Percentiles rank a stretch among this genome's conserved stretches.
phyloP scores from a whole-genome alignment of 495 filamentous ascomycete species.

The Talaromyces liani region DNA sequence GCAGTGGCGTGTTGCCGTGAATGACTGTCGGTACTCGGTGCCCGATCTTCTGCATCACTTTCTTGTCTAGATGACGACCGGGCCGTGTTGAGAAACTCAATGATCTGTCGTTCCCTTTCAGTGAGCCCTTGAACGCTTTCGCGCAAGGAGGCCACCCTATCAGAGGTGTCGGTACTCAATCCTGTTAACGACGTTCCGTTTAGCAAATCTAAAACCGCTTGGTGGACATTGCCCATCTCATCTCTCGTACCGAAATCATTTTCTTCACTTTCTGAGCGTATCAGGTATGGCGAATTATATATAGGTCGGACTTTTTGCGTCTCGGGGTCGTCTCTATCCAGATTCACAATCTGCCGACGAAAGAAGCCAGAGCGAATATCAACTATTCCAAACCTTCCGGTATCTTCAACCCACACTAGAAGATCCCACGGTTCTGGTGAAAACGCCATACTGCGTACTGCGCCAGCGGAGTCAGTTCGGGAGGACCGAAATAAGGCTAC shows the following conservation, averaged over 20 bases:
- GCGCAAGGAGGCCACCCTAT: conserved; percentile 20
- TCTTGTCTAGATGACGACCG: conserved; percentile 32
- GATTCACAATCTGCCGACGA: conserved; percentile 63
- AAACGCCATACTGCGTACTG: conserved; percentile 86
- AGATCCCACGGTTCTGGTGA: conserved; percentile 86
- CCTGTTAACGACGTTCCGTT: conserved; percentile 14
- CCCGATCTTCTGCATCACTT: conserved; percentile 26
- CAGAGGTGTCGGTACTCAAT: background rate
- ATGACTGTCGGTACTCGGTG: conserved; percentile 21
- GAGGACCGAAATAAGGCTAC: conserved; percentile 50
- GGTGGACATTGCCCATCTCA: conserved; percentile 20
- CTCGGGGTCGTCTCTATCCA: conserved; percentile 49
- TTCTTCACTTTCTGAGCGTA: conserved; percentile 26
- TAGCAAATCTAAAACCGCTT: conserved; percentile 24
- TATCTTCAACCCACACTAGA: conserved; percentile 87
- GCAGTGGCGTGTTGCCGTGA: conserved; percentile 11
- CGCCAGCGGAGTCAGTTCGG: conserved; percentile 54
- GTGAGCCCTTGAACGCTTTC: conserved; percentile 43
- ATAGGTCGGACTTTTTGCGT: conserved; percentile 50
- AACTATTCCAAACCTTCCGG: conserved; percentile 73
- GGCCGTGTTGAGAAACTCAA: conserved; percentile 48
- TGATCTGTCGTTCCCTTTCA: conserved; percentile 48
- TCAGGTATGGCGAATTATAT: conserved; percentile 16
- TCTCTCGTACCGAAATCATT: conserved; percentile 10
- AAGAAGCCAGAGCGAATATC: conserved; percentile 73